phyloP scores from a whole-genome alignment of 1,284 basidiomycete genomes.

The Ceratobasidium theobromae region DNA sequence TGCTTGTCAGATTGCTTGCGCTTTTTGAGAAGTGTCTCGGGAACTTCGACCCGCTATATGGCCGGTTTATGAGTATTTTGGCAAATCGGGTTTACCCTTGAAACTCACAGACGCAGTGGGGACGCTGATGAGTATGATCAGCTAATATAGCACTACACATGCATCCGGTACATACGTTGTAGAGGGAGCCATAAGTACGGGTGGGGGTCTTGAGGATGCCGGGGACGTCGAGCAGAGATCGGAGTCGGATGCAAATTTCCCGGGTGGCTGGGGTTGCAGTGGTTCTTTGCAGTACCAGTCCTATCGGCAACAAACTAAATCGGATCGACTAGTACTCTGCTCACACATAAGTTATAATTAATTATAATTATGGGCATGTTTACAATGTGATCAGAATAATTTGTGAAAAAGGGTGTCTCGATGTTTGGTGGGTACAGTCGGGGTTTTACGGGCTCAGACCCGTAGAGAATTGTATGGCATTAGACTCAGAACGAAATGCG shows the following conservation, averaged over 20 bases:
- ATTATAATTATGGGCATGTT: no score
- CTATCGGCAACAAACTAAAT: background rate
- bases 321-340: background rate
- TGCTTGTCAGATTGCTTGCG: slow-evolving; percentile 98
- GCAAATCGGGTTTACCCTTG: slow-evolving; percentile 1
- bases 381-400: no score
- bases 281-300: background rate
- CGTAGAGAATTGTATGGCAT: no score
- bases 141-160: slow-evolving; percentile 50
- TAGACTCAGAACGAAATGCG: no score
- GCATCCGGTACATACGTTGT: slow-evolving; percentile 57
- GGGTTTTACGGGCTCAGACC: no score
- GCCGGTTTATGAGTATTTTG: background rate
- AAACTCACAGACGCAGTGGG: slow-evolving; percentile 66
- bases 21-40: slow-evolving; percentile 99
- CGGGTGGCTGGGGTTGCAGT: slow-evolving; percentile 16
- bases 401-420: no score
- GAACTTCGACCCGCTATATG: slow-evolving; percentile 82
- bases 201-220: slow-evolving; percentile 50
- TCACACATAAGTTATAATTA: no score
- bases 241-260: slow-evolving; percentile 18
- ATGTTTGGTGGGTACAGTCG: no score
- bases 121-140: slow-evolving; percentile 31
- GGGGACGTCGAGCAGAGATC: slow-evolving; percentile 31
- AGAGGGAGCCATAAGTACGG: slow-evolving; percentile 58